Conservation (phyloP, 78 protist species). For the Dictyostelium purpureum region DNA sequence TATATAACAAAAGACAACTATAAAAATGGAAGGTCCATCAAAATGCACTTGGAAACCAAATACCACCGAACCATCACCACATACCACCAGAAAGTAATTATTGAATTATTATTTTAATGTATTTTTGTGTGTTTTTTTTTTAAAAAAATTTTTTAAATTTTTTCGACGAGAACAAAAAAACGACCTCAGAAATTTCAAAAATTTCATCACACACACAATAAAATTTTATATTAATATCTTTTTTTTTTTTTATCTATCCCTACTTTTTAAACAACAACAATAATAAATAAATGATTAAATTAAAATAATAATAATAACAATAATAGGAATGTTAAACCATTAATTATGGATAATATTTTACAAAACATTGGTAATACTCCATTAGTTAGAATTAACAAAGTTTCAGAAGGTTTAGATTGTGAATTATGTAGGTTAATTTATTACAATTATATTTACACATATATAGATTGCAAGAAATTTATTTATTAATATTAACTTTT, state of each 20-base stretch:
- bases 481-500: background rate
- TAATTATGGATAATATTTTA: constrained; percentile 78
- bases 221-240: background rate
- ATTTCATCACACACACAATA: background rate
- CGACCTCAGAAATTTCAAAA: background rate
- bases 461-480: background rate
- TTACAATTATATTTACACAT: background rate
- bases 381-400: constrained; percentile 88
- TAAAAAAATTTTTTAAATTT: background rate
- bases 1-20: too few species aligned
- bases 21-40: constrained; percentile 78
- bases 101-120: background rate
- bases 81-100: constrained; percentile 49
- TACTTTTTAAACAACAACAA: background rate
- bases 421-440: constrained; percentile 77
- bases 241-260: background rate
- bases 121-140: background rate
- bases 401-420: constrained; percentile 94
- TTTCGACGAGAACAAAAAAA: background rate
- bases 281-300: background rate
- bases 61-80: constrained; percentile 14
- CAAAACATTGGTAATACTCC: constrained; percentile 97
- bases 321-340: constrained; percentile 41
- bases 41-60: constrained; percentile 78
- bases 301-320: background rate